Base-by-base conservation (phyloP, 352 stramenopile genomes). In the Phytophthora foliorum region DNA sequence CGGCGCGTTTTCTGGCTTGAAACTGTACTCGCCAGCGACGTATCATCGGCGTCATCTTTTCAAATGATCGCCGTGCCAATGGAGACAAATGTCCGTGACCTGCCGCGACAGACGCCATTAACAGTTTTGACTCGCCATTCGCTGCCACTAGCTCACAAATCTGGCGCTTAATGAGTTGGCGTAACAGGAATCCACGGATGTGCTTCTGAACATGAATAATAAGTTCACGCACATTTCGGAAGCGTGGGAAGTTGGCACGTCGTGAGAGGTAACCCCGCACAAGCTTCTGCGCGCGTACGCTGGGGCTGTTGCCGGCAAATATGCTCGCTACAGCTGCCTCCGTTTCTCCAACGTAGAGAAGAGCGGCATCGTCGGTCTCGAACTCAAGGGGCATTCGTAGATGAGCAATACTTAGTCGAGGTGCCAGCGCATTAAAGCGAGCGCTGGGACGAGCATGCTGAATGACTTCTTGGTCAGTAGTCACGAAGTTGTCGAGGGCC, bases 391-490 rank as follows among this genome's bases (percentile, higher is more conserved):
- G 82, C 53, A 88, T 82, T 2, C 56, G 41, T 2, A 93, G 52
- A 14, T 58, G 42, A 29, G 72, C 69, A 24, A 82, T 64, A 44
- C 74, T 69, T 25, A 88, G 50, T 14, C 75, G 64, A 10, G 73
- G 57, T 14, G 45, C 66, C 27, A 81, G 57, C 6, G 77, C 75
- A 31, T 69, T 77, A 19, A 86, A 86, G 39, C 77, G 77, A 52
- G 53, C 10, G 21, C 25, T 77, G 65, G 44, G 58, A 69, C 75
- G 72, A 36, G 83, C 67, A 16, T 87, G 68, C 25, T 82, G 73
- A 34, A 92, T 79, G 49, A 85, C 66, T 50, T 94, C 86, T 45
- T 82, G 62, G 49, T 94, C 87, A 0, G 84, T 90, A 19, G 86
- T 75, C 17, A 91, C 77, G 39, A 84, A 79, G 32, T 84, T 74